These are phyloP conservation scores for Yarrowia phangngaensis DNA, from an alignment of 805 yeast species.

Conservation along the genomic window DNA sequence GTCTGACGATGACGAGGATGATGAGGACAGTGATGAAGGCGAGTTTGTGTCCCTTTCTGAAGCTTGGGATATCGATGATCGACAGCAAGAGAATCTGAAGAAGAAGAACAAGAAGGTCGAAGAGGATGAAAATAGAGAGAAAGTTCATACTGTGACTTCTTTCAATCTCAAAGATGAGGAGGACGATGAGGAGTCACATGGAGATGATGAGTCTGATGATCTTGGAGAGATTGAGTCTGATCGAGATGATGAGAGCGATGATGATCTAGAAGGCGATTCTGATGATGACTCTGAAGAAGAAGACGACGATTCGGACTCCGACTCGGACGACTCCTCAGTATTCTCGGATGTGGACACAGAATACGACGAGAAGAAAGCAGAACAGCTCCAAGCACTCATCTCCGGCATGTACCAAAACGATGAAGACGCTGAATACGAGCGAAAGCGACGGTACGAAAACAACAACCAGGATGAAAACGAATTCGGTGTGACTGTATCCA, in stretches of 20 bases:
- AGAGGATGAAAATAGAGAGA: not conserved
- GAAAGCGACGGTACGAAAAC: conserved; percentile 50
- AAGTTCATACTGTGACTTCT: not conserved
- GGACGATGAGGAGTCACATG: conserved; percentile 30
- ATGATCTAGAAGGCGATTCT: conserved; percentile 30
- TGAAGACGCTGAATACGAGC: conserved; percentile 38
- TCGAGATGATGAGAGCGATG: too few relatives aligned
- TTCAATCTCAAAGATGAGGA: conserved; percentile 28
- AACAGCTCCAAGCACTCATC: conserved; percentile 41
- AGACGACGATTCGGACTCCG: not conserved
- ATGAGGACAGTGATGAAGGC: conserved; percentile 67
- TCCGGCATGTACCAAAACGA: conserved; percentile 33
- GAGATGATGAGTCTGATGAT: conserved; percentile 27
- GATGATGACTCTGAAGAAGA: conserved; percentile 32
- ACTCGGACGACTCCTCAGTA: conserved; percentile 16
- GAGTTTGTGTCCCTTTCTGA: conserved; percentile 76
- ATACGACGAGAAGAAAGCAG: conserved; percentile 46
- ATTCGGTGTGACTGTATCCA: conserved; percentile 49
- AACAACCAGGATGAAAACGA: conserved; percentile 64
- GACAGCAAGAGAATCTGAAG: conserved; percentile 29
- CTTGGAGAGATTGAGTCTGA: too few relatives aligned
- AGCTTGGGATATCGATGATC: conserved; percentile 81
- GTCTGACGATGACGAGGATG: conserved; percentile 49
- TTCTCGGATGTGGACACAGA: conserved; percentile 30
- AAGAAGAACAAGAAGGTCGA: conserved; percentile 30